These are phyloP conservation scores for Trichoderma orchidacearum DNA, from an alignment of 495 filamentous ascomycete genomes.

Conservation along the genomic window DNA sequence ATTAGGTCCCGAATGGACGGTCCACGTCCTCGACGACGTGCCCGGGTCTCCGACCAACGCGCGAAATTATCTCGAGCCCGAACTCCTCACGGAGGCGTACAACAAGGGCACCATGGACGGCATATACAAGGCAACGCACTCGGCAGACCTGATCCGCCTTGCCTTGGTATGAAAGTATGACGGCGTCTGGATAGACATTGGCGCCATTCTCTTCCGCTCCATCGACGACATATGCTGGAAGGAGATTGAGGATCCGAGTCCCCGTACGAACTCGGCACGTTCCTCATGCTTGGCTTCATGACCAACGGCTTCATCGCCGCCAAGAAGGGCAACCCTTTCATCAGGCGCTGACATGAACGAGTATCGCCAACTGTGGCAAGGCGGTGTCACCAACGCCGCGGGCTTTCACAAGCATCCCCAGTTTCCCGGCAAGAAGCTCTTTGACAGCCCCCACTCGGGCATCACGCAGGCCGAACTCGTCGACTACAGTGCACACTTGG, in stretches of 20 bases:
- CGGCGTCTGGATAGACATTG: slow-evolving; percentile 26
- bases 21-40: slow-evolving; percentile 14
- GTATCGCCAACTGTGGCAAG: slow-evolving; percentile 21
- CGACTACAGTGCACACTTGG: slow-evolving; percentile 10
- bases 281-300: slow-evolving; percentile 16
- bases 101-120: slow-evolving; percentile 23
- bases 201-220: slow-evolving; percentile 20
- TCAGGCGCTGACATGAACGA: slow-evolving; percentile 25
- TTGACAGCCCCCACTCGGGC: neutral
- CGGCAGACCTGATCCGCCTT: slow-evolving; percentile 22
- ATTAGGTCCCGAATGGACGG: slow-evolving; percentile 16
- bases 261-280: slow-evolving; percentile 19
- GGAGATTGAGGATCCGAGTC: slow-evolving; percentile 19
- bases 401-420: slow-evolving; percentile 17
- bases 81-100: slow-evolving; percentile 17
- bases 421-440: slow-evolving; percentile 15
- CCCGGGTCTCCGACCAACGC: slow-evolving; percentile 14
- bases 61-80: slow-evolving; percentile 4
- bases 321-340: slow-evolving; percentile 19
- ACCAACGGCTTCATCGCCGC: slow-evolving; percentile 28
- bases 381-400: slow-evolving; percentile 10
- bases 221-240: slow-evolving; percentile 30
- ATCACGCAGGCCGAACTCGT: slow-evolving; percentile 7
- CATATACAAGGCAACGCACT: slow-evolving; percentile 14
- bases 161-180: slow-evolving; percentile 21